Evolutionary conservation across 768 basidiomycete species (phyloP).

Genomic region (Heimioporus sp.): DNA sequence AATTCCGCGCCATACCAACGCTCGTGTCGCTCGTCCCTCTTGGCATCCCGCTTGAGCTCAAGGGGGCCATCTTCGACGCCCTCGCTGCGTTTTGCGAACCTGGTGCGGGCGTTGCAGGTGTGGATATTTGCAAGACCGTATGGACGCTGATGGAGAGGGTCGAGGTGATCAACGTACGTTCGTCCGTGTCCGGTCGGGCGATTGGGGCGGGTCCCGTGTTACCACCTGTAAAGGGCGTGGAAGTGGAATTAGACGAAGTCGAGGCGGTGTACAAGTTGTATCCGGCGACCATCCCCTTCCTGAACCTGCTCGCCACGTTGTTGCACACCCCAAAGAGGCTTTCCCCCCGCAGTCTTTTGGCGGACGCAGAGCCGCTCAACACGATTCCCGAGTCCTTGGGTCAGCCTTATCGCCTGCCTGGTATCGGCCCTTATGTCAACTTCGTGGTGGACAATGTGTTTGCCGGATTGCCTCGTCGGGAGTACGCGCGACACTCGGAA

Average conservation of each 20-base stretch:
- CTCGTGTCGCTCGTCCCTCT: conserved; percentile 76
- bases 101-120: conserved; percentile 67
- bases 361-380: conserved; percentile 59
- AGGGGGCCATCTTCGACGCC: conserved; percentile 80
- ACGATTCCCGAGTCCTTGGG: conserved; percentile 82
- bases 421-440: conserved; percentile 76
- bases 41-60: conserved; percentile 85
- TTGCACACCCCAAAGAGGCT: conserved; percentile 80
- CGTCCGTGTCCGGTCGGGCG: conserved; percentile 30
- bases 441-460: conserved; percentile 93
- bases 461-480: conserved; percentile 68
- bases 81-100: conserved; percentile 82
- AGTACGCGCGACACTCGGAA: conserved; percentile 72
- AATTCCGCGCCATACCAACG: conserved; percentile 80
- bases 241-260: conserved; percentile 85
- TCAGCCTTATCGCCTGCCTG: conserved; percentile 75
- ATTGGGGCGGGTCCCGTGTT: conserved; percentile 33
- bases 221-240: conserved; percentile 70
- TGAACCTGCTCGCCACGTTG: conserved; percentile 77
- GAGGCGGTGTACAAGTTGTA: conserved; percentile 78
- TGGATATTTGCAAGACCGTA: conserved; percentile 78
- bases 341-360: conserved; percentile 54
- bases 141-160: conserved; percentile 84
- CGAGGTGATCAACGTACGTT: conserved; percentile 78
- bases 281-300: conserved; percentile 86